Conservation (phyloP, 129 eudicot species). For the Flaveria linearis region DNA sequence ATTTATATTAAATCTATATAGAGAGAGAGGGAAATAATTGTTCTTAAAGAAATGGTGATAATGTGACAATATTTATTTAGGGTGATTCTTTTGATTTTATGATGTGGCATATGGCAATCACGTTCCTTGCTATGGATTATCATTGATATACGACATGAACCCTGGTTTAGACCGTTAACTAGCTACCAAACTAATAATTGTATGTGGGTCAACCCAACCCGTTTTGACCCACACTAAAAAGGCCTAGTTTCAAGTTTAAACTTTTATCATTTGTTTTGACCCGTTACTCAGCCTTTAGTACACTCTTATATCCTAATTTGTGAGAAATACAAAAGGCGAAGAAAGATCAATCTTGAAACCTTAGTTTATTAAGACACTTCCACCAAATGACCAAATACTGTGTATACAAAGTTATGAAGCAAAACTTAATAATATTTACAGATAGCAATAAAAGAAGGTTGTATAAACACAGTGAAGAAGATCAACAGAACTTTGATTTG, state of each 20-base stretch:
- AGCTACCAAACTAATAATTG: too few relatives aligned
- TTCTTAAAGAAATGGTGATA: too few relatives aligned
- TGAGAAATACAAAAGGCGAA: background rate
- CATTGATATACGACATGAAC: too few relatives aligned
- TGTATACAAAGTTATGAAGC: background rate
- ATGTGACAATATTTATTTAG: too few relatives aligned
- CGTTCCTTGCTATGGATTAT: too few relatives aligned
- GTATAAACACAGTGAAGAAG: conserved; percentile 4
- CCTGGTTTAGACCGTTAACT: too few relatives aligned
- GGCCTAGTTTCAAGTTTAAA: background rate
- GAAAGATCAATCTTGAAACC: background rate
- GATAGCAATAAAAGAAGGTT: background rate
- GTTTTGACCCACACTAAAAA: background rate
- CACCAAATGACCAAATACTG: background rate
- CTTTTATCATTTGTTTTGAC: background rate
- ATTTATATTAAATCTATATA: too few relatives aligned
- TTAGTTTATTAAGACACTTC: background rate
- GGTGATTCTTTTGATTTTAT: too few relatives aligned
- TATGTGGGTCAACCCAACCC: background rate
- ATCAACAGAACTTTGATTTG: background rate
- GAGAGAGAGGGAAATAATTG: too few relatives aligned
- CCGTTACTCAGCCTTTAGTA: background rate
- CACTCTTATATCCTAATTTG: background rate
- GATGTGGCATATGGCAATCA: too few relatives aligned
- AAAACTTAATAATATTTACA: conserved; percentile 1